Evolutionary conservation across 371 early-diverging fungal species (phyloP), one percentile per base, ranked within the genome.

Genomic region (Lichtheimia ornata): DNA sequence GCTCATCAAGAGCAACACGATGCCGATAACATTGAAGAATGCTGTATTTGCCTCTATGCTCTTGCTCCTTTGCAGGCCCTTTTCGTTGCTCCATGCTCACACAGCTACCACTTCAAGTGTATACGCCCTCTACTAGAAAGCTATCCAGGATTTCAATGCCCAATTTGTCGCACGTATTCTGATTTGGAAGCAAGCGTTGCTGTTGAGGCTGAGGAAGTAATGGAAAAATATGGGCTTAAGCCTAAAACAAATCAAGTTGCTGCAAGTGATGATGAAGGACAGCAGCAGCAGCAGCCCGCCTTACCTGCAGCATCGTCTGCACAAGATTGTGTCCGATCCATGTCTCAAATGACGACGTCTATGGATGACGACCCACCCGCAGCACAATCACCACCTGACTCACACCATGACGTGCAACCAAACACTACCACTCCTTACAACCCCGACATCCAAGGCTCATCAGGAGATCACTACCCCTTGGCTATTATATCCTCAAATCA

Each of bases 41-140:
- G 98, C 75, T 96, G 96, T 72, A 97, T 97, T 63, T 97, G 98
- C 74, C 83, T 97, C 47, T 92, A 90, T 67, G 82, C 91, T 52
- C 86, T 96, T 61, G 88, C 88, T 6, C 94, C 94, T 14, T 93
- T 90, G 76, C 97, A 96, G 76, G 94, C 97, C 7, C 83, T 97
- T 50, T 97, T 97, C 69, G 83, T 96, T 15, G 91, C 97, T 5
- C 96, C 97, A 2, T 97, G 97, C 67, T 94, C 94, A 11, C 97
- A 97, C 70, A 90, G 92, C 63, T 97, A 91, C 76, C 97, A 97
- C 69, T 97, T 89, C 80, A 96, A 95, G 76, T 97, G 97, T 71
- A 91, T 95, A 56, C 83, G 87, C 50, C 86, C 91, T 2, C 76
- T 96, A 28, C 76, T 96, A 58, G 77, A 85, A 50, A 79, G 79